Evolutionary conservation across 2,329 filamentous ascomycete species (phyloP).

Genomic region (Ceratocystis cacaofunesta): DNA sequence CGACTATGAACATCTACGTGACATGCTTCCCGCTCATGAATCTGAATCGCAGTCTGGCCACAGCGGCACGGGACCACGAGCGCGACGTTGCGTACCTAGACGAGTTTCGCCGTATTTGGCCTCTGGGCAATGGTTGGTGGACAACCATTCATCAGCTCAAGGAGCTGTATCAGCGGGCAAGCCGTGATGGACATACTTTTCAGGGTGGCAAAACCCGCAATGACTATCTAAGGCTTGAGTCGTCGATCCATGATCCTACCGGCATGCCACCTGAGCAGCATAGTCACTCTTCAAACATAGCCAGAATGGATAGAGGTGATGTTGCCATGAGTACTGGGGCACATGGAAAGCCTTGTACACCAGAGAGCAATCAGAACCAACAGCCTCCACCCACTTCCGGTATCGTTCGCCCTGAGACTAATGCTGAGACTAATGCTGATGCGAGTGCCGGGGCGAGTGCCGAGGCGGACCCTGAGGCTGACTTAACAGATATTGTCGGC

Average conservation of each 20-base stretch:
- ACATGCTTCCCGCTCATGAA: conserved; percentile 30
- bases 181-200: conserved; percentile 6
- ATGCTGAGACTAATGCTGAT: background rate
- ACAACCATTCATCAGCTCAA: conserved; percentile 5
- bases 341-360: background rate
- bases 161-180: conserved; percentile 7
- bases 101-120: conserved; percentile 1
- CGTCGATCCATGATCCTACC: conserved; percentile 14
- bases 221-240: conserved; percentile 12
- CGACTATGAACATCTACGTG: conserved; percentile 29
- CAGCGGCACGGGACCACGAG: background rate
- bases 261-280: conserved; percentile 6
- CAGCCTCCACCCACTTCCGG: background rate
- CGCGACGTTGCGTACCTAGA: conserved; percentile 1
- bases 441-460: too few species aligned
- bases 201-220: conserved; percentile 9
- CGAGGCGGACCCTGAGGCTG: background rate
- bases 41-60: conserved; percentile 19
- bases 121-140: conserved; percentile 10
- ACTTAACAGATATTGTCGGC: background rate
- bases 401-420: background rate
- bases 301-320: conserved; percentile 10
- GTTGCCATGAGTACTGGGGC: background rate
- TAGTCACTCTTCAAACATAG: background rate
- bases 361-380: background rate